Conservation (phyloP, 345 rosid species). For the Euphorbia tirucalli region DNA sequence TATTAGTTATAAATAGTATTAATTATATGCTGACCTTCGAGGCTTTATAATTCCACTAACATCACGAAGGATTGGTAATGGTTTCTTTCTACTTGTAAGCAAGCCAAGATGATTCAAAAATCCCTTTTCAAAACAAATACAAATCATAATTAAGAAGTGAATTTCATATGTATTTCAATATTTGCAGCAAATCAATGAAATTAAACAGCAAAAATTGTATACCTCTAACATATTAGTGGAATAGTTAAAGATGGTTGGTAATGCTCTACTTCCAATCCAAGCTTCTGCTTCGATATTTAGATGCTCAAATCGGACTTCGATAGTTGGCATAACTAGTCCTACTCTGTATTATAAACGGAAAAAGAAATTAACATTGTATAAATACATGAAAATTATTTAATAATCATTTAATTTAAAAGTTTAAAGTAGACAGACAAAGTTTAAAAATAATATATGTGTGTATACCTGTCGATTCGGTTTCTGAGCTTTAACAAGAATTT, state of each 20-base stretch:
- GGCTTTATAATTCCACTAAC: slow-evolving; percentile 63
- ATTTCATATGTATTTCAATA: no score
- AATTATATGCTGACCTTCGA: slow-evolving; percentile 25
- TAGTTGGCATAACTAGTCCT: slow-evolving; percentile 78
- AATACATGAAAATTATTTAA: no score
- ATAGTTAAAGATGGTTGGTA: slow-evolving; percentile 60
- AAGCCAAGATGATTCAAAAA: slow-evolving; percentile 40
- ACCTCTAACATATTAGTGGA: slow-evolving; percentile 52
- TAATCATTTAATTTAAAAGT: no score
- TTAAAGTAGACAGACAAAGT: no score
- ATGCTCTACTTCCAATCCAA: slow-evolving; percentile 56
- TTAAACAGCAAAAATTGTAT: background rate
- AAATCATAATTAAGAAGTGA: no score
- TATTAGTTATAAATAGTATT: no score
- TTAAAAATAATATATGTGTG: no score
- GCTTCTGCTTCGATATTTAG: slow-evolving; percentile 62
- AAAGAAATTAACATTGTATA: no score
- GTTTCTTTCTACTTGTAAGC: slow-evolving; percentile 50
- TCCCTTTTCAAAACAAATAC: slow-evolving; percentile 31
- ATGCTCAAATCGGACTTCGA: slow-evolving; percentile 84
- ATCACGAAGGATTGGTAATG: slow-evolving; percentile 43
- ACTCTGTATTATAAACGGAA: slow-evolving; percentile 55
- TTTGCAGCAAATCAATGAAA: no score
- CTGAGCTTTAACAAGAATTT: slow-evolving; percentile 79
- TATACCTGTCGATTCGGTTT: slow-evolving; percentile 66